Evolutionary conservation across 495 filamentous ascomycete genomes (phyloP).

Genomic region (Lepraria neglecta): DNA sequence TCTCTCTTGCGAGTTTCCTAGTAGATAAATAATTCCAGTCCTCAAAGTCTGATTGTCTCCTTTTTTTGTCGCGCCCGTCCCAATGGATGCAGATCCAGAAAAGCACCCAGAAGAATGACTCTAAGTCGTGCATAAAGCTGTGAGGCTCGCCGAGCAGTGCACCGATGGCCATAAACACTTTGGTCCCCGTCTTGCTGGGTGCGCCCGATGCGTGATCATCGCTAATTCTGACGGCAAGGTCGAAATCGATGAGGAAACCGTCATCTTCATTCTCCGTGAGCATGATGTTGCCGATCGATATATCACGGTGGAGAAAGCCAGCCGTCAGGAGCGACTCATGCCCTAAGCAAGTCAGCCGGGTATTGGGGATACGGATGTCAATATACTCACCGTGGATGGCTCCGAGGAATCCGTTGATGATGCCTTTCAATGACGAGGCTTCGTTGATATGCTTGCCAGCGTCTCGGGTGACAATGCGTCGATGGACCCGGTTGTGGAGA

Average conservation of each 20-base stretch:
- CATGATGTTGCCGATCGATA: too few species aligned
- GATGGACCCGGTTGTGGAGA: too few species aligned
- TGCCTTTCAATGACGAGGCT: too few species aligned
- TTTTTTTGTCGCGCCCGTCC: background rate
- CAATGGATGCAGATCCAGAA: slow-evolving; percentile 46
- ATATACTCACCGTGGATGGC: too few species aligned
- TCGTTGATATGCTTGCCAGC: too few species aligned
- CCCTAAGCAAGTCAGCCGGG: too few species aligned
- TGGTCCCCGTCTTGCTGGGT: slow-evolving; percentile 32
- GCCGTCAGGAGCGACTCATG: too few species aligned
- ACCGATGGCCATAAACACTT: slow-evolving; percentile 35
- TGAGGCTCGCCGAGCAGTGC: slow-evolving; percentile 27
- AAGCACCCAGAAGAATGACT: slow-evolving; percentile 52
- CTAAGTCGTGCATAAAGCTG: slow-evolving; percentile 37
- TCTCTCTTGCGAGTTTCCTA: slow-evolving; percentile 1
- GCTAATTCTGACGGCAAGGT: slow-evolving; percentile 32
- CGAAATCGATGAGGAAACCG: slow-evolving; percentile 35
- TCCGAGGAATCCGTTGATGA: too few species aligned
- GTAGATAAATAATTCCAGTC: slow-evolving; percentile 10
- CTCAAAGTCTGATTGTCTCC: slow-evolving; percentile 2
- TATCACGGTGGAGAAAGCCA: too few species aligned
- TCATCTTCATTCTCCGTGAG: slow-evolving; percentile 36
- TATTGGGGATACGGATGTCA: too few species aligned
- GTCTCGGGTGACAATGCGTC: too few species aligned
- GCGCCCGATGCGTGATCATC: slow-evolving; percentile 27